A percentile compares a stretch with the other conserved stretches of the same genome.
Conservation (phyloP, 2,329 filamentous ascomycete genomes). For the Sporothrix dimorphospora region DNA sequence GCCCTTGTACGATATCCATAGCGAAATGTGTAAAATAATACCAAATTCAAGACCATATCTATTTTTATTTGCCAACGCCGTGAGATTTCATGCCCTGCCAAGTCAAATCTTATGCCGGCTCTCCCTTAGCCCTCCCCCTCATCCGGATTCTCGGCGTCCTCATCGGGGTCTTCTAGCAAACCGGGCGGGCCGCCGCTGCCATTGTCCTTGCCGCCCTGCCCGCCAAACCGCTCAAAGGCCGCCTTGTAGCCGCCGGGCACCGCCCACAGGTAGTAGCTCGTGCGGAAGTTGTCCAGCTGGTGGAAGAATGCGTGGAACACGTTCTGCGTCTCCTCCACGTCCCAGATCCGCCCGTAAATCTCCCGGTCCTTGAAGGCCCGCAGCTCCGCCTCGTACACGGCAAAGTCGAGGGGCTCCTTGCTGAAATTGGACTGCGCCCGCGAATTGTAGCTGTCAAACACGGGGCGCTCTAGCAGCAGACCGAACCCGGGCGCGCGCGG, state of each 20-base stretch:
- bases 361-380: constrained; percentile 86
- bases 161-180: constrained; percentile 53
- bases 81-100: too few relatives aligned
- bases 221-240: constrained; percentile 53
- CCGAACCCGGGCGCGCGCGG: constrained; percentile 92
- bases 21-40: not conserved
- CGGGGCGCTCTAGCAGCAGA: constrained; percentile 83
- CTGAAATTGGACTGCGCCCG: constrained; percentile 66
- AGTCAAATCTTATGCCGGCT: too few relatives aligned
- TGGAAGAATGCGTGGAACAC: constrained; percentile 82
- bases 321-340: constrained; percentile 84
- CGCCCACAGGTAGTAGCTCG: constrained; percentile 73
- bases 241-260: constrained; percentile 69
- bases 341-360: constrained; percentile 91
- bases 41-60: not conserved
- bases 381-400: constrained; percentile 75
- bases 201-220: not conserved
- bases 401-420: constrained; percentile 75
- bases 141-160: constrained; percentile 49
- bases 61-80: constrained; percentile 5
- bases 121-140: constrained; percentile 35
- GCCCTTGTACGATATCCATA: constrained; percentile 8
- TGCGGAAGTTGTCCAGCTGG: constrained; percentile 74
- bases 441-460: constrained; percentile 88
- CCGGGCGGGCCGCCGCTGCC: not conserved